Base-by-base conservation (phyloP, 345 rosid species). In the Kernera saxatilis region DNA sequence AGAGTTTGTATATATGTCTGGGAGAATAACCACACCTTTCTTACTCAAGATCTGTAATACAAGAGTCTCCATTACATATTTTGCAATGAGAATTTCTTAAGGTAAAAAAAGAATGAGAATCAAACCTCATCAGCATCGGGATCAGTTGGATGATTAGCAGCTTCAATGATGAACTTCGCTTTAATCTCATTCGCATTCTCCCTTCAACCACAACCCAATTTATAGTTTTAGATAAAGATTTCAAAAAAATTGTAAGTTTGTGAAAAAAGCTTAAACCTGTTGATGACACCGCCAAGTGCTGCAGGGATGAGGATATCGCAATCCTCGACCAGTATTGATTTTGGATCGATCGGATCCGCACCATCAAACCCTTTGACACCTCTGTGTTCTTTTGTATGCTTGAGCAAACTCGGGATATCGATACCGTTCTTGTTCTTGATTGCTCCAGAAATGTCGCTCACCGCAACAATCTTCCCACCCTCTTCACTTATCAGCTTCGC, bases 121-220 rank as follows among this genome's bases (percentile, higher is more conserved):
- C 7, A 63, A 49, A 93, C 97, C 95, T 89, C 92, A 21, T 91
- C 99, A 0, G 93, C 99, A 11, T 94, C 93, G 0, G 98, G 98
- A 68, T 94, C 99, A 26, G 99, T 89, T 19, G 97, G 99, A 80
- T 91, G 98, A 70, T 94, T 94, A 11, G 97, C 97, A 60, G 96
- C 98, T 87, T 91, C 97, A 6, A 91, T 70, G 18, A 91, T 91
- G 57, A 86, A 94, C 65, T 94, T 91, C 67, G 99, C 97, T 80
- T 84, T 91, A 32, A 91, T 86, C 4, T 89, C 88, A 41, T 82
- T 86, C 17, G 97, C 98, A 80, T 94, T 94, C 57, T 89, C 98
- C 83, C 89, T 93, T 76, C 57, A 82, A 72, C 37, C 29, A 75
- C 35, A 68, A 33, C 23, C 6, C 29, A 17, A 43, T 5, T 5